Conservation (phyloP, 2,329 filamentous ascomycete species). For the Fusarium metavorans region DNA sequence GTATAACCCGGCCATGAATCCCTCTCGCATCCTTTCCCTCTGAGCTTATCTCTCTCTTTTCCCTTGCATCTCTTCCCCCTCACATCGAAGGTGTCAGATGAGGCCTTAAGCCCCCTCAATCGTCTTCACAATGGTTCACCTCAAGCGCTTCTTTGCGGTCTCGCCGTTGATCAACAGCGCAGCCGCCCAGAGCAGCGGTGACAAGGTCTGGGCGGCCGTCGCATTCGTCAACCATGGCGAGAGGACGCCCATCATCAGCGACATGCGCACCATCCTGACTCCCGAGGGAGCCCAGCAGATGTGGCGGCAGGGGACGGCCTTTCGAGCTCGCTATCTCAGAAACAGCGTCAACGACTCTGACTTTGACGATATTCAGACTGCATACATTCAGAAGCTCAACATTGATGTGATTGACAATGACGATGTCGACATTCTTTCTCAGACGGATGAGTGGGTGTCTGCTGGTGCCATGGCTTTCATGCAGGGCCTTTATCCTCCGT, state of each 20-base stretch:
- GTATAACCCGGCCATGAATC: conserved; percentile 23
- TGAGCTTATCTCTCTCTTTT: conserved; percentile 1
- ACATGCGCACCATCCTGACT: conserved; percentile 55
- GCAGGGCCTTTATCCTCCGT: conserved; percentile 86
- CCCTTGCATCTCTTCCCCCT: conserved; percentile 23
- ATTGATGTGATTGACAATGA: conserved; percentile 60
- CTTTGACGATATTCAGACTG: conserved; percentile 42
- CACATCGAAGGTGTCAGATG: conserved; percentile 25
- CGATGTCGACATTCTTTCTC: conserved; percentile 58
- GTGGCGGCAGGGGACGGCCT: conserved; percentile 58
- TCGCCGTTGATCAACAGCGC: conserved; percentile 37
- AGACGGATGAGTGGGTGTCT: conserved; percentile 63
- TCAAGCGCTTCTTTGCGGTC: conserved; percentile 23
- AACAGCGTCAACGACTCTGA: conserved; percentile 38
- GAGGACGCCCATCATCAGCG: conserved; percentile 57
- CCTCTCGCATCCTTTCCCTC: conserved; percentile 5
- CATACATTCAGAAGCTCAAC: conserved; percentile 58
- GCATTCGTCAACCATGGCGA: conserved; percentile 66
- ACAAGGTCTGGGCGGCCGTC: conserved; percentile 63
- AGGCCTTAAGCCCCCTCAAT: not conserved
- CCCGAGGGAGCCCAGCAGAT: conserved; percentile 67
- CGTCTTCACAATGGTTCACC: conserved; percentile 34
- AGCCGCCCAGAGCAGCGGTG: conserved; percentile 48
- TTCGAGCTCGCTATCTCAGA: conserved; percentile 63
- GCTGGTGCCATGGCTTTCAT: conserved; percentile 81